Conservation (phyloP, 768 basidiomycete genomes). For the Phylloporus sp. region DNA sequence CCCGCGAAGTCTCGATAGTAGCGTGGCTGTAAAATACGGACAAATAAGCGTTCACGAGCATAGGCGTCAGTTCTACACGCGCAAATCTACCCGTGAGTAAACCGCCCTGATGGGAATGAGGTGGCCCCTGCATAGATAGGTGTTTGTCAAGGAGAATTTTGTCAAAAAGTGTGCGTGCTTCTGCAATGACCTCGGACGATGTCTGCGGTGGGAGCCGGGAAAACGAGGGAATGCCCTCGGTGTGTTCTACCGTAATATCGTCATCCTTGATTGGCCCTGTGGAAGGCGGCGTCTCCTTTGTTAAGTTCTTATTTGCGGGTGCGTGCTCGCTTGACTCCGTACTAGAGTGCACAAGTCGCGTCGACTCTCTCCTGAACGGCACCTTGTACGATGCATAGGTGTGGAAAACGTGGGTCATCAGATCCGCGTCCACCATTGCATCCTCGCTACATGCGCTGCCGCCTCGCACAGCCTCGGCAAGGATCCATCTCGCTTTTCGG, state of each 20-base stretch:
- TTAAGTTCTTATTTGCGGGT: slow-evolving; percentile 2
- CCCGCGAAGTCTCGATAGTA: slow-evolving; percentile 44
- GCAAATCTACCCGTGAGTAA: slow-evolving; percentile 43
- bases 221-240: slow-evolving; percentile 18
- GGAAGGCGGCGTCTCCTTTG: slow-evolving; percentile 1
- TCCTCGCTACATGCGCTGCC: slow-evolving; percentile 19
- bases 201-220: slow-evolving; percentile 69
- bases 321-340: background rate
- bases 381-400: slow-evolving; percentile 79
- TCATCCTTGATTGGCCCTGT: slow-evolving; percentile 2
- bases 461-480: slow-evolving; percentile 65
- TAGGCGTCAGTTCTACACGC: slow-evolving; percentile 53
- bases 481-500: slow-evolving; percentile 79
- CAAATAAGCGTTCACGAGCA: slow-evolving; percentile 77
- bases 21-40: slow-evolving; percentile 67
- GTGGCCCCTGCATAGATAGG: background rate
- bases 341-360: slow-evolving; percentile 37
- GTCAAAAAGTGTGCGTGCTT: slow-evolving; percentile 62
- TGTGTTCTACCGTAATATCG: slow-evolving; percentile 3
- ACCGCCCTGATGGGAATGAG: background rate
- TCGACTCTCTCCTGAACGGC: slow-evolving; percentile 54
- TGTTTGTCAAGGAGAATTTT: slow-evolving; percentile 48
- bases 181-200: slow-evolving; percentile 63
- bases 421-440: slow-evolving; percentile 53
- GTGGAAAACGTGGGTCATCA: slow-evolving; percentile 84